Base-by-base conservation (phyloP, 208 protist genomes). In the Wallacemonas sp. region DNA sequence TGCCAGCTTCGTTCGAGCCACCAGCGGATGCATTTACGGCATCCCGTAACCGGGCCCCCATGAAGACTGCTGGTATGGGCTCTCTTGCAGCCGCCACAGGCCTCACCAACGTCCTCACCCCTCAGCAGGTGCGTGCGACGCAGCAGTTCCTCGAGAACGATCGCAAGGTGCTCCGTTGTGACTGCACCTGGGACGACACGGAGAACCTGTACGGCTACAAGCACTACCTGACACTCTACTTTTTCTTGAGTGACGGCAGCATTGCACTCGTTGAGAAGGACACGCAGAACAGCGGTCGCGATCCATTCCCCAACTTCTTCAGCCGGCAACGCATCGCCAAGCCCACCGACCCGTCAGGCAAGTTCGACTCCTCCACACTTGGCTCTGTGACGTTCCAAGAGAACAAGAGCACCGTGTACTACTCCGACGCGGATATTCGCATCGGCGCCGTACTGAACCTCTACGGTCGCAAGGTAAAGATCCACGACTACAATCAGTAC, bases 211-310 rank as follows among this genome's bases (percentile, higher is more conserved):
- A 98, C 59, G 96, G 97, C 56, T 72, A 83, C 26, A 88, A 96
- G 70, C 96, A 99, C 72, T 85, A 75, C 66, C 72, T 90, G 19
- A 98, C 95, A 26, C 92, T 99, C 24, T 96, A 99, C 68, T 99
- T 98, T 88, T 99, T 98, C 83, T 89, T 99, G 21, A 75, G 93
- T 34, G 98, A 99, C 79, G 95, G 97, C 69, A 98, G 93, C 42
- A 84, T 98, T 38, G 96, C 97, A 8, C 76, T 99, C 36, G 83
- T 98, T 27, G 97, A 99, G 86, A 93, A 94, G 74, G 80, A 93
- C 26, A 86, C 88, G 41, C 84, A 91, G 47, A 99, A 99, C 91
- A 96, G 86, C 55, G 98, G 98, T 6, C 89, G 96, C 45, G 97
- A 99, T 66, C 96, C 96, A 14, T 98, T 98, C 78, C 96, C 97